These are phyloP conservation scores for Solanum chilense DNA, from an alignment of 257 asterid genomes.

Conservation along the genomic window DNA sequence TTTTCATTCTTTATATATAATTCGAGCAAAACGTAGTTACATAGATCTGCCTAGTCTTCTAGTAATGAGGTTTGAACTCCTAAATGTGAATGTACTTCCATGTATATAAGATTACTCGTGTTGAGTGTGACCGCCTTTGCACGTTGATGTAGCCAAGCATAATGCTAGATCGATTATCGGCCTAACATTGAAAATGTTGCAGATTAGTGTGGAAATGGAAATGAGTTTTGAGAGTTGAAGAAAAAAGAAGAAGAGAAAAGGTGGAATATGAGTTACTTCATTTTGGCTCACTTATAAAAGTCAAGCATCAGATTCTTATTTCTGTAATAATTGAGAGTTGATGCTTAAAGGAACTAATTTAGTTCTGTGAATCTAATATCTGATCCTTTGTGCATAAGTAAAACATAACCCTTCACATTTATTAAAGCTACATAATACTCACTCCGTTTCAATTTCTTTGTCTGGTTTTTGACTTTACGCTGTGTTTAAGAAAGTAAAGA, in stretches of 20 bases:
- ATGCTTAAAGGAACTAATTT: constrained; percentile 21
- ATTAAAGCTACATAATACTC: background rate
- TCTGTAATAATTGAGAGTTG: constrained; percentile 18
- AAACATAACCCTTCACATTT: background rate
- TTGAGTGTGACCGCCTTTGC: background rate
- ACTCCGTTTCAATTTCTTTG: background rate
- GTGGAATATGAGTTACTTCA: background rate
- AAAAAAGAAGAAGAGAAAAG: constrained; percentile 5
- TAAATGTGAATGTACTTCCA: background rate
- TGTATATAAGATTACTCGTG: background rate
- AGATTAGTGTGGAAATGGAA: background rate
- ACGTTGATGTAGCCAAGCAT: background rate
- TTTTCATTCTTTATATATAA: background rate
- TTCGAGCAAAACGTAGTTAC: background rate
- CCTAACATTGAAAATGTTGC: background rate
- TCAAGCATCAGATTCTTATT: constrained; percentile 49
- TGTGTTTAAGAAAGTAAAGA: background rate
- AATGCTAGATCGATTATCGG: background rate
- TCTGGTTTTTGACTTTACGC: background rate
- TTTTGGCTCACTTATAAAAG: constrained; percentile 13
- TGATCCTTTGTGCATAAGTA: constrained; percentile 3
- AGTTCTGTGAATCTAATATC: constrained; percentile 13
- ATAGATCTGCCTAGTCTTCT: background rate
- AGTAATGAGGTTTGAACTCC: background rate
- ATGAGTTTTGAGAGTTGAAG: background rate